Percentiles rank a stretch among this genome's conserved stretches.
Evolutionary conservation across 148 eudicot genomes (phyloP).

Genomic region (Diospyros kaki): DNA sequence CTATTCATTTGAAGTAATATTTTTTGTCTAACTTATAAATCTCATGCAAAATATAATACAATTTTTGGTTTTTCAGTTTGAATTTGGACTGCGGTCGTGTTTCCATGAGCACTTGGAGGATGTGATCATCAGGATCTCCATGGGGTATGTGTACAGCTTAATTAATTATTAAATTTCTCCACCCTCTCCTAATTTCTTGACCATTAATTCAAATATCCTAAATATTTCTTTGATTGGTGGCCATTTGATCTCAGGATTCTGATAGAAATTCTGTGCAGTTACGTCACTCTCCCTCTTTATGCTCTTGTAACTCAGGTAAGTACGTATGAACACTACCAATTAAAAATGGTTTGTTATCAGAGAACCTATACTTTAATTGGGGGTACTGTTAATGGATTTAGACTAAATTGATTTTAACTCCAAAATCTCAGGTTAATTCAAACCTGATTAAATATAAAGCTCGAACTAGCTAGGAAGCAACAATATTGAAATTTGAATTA

Average conservation of each 20-base stretch:
- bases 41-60: no score
- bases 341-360: no score
- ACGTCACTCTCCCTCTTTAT: conserved; percentile 48
- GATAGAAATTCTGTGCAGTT: conserved; percentile 43
- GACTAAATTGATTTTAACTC: no score
- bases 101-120: conserved; percentile 32
- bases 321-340: no score
- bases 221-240: background rate
- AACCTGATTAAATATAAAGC: no score
- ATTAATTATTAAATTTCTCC: background rate
- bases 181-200: background rate
- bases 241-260: conserved; percentile 26
- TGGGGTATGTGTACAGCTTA: conserved; percentile 28
- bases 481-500: no score
- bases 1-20: no score
- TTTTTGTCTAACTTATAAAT: no score
- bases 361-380: no score
- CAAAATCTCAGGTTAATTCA: no score
- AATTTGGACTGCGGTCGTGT: conserved; percentile 38
- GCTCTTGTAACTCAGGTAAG: conserved; percentile 53
- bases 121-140: conserved; percentile 34
- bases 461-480: no score
- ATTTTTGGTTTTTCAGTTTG: conserved; percentile 16
- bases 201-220: background rate
- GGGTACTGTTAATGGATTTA: no score